Evolutionary conservation across 495 filamentous ascomycete genomes (phyloP), one percentile per base, ranked within the genome.

Genomic region (Niebla homalea): DNA sequence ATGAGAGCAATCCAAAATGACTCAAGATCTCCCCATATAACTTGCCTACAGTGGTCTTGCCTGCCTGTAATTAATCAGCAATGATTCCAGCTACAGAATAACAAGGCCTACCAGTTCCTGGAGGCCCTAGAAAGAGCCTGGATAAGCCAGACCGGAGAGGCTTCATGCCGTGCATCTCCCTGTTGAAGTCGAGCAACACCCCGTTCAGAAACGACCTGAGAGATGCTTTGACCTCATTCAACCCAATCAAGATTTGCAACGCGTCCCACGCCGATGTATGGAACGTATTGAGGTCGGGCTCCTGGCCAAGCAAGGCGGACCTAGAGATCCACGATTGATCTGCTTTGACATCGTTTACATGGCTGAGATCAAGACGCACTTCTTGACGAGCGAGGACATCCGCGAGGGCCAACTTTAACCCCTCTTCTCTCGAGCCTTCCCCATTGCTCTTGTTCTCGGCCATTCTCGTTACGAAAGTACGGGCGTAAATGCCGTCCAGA

Each of bases 21-120:
- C 70, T 78, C 4, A 86, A 59, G 14, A 85, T 79, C 52, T 75
- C 64, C 0, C 79, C 82, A 56, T 83, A 89, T 2, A 88, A 58
- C 60, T 85, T 85, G 0, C 81, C 85, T 0, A 89, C 80, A 0
- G 81, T 75, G 0, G 85, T 88, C 56, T 88, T 89, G 0, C 85
- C 84, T 32, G 29, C 29, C 10, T 32, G 7, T 32, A 6, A 4
- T 8, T 8, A 8, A 26, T 32, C 12, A 32, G 26, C 1, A 7
- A 32, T 8, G 12, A 8, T 32, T 7, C 2, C 7, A 3, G 12
- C 12, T 8, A 32, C 1, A 32, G 5, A 32, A 32, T 6, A 6
- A 8, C 26, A 32, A 32, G 29, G 29, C 29, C 29, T 32, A 32
- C 29, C 29, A 0, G 83, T 88, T 2, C 83, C 84, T 0, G 82